A percentile compares a stretch with the other conserved stretches of the same genome.
Evolutionary conservation across 1,284 basidiomycete species (phyloP).

Genomic region (Cystobasidiaceae sp.): DNA sequence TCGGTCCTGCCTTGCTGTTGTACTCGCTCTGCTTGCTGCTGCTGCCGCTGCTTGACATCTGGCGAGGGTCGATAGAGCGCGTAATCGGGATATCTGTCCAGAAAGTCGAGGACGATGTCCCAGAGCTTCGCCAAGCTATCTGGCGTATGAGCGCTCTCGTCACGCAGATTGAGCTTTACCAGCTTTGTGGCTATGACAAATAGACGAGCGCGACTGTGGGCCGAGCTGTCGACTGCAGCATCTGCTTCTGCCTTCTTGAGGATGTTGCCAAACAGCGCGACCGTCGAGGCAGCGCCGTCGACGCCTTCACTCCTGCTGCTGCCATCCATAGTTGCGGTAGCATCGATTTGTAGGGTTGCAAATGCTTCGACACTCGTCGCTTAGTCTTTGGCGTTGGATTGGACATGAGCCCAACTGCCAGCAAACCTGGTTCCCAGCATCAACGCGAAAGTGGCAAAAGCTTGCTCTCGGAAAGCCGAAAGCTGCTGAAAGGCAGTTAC

Average conservation of each 20-base stretch:
- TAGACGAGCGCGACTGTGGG: not conserved
- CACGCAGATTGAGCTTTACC: constrained; percentile 5
- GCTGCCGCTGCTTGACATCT: not conserved
- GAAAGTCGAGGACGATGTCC: constrained; percentile 16
- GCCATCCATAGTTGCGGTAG: not conserved
- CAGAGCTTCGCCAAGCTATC: not conserved
- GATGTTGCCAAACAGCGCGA: constrained; percentile 13
- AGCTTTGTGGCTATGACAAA: constrained; percentile 21
- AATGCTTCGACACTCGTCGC: too few relatives aligned
- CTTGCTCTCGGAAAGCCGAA: too few relatives aligned
- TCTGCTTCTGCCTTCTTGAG: constrained; percentile 13
- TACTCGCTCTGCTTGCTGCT: too few relatives aligned
- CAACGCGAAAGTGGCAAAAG: too few relatives aligned
- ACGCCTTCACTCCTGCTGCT: not conserved
- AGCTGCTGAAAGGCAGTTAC: too few relatives aligned
- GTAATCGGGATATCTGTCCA: constrained; percentile 20
- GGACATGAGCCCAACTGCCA: too few relatives aligned
- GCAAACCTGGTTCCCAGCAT: too few relatives aligned
- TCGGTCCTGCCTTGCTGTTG: not conserved
- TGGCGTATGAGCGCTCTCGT: not conserved
- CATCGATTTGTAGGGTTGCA: too few relatives aligned
- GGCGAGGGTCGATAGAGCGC: constrained; percentile 1
- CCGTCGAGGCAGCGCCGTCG: too few relatives aligned
- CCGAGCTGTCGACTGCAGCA: not conserved
- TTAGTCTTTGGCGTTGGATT: too few relatives aligned